Conservation (phyloP, 306 rosid species). For the Astragalus glycyphyllos region DNA sequence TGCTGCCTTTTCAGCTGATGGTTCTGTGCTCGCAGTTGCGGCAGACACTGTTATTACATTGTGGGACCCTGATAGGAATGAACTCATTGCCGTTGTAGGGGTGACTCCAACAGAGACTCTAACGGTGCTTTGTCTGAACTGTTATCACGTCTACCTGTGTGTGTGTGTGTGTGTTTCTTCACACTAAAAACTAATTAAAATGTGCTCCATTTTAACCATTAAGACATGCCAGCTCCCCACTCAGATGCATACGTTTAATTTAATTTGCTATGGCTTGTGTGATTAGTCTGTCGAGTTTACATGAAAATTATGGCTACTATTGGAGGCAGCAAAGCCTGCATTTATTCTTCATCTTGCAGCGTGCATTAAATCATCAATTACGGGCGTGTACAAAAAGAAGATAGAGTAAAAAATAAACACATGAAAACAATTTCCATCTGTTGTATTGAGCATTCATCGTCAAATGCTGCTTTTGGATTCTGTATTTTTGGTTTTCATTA, state of each 20-base stretch:
- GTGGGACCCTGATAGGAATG: slow-evolving; percentile 90
- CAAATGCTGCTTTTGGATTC: slow-evolving; percentile 24
- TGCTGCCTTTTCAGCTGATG: slow-evolving; percentile 88
- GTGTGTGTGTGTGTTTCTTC: slow-evolving; percentile 24
- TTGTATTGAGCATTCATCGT: slow-evolving; percentile 14
- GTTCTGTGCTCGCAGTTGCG: slow-evolving; percentile 92
- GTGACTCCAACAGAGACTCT: slow-evolving; percentile 67
- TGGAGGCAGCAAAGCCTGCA: slow-evolving; percentile 11
- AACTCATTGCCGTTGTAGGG: slow-evolving; percentile 83
- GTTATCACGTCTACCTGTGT: slow-evolving; percentile 21
- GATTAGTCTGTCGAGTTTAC: slow-evolving; percentile 14
- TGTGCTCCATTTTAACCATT: slow-evolving; percentile 12
- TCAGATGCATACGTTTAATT: slow-evolving; percentile 6
- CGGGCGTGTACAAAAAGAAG: background rate
- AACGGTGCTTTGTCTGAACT: slow-evolving; percentile 52
- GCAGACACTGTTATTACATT: slow-evolving; percentile 87
- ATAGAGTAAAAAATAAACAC: background rate
- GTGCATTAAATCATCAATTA: slow-evolving; percentile 32
- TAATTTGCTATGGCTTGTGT: slow-evolving; percentile 26
- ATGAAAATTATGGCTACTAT: slow-evolving; percentile 19
- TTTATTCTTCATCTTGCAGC: slow-evolving; percentile 11
- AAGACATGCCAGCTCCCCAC: slow-evolving; percentile 20
- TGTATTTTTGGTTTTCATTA: slow-evolving; percentile 19
- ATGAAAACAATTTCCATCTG: slow-evolving; percentile 2
- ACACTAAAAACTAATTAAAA: background rate